Percentiles rank a stretch among this genome's conserved stretches.
Conservation (phyloP, 2,329 filamentous ascomycete genomes). For the Fusarium subtropicale region DNA sequence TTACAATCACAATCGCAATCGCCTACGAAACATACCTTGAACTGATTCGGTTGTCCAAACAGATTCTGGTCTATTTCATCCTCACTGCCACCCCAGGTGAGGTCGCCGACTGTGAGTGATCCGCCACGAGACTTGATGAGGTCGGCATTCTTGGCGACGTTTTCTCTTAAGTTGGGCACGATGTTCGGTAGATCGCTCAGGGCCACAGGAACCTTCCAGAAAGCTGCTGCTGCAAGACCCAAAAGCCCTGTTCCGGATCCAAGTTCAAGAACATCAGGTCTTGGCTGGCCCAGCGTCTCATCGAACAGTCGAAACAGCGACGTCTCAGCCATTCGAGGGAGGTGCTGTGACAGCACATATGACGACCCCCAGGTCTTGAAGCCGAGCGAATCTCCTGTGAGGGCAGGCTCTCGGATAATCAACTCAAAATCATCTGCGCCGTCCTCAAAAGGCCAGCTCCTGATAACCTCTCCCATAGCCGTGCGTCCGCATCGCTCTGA, state of each 20-base stretch:
- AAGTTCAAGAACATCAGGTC: slow-evolving; percentile 73
- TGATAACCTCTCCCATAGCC: slow-evolving; percentile 68
- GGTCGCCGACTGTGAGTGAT: slow-evolving; percentile 68
- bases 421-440: slow-evolving; percentile 67
- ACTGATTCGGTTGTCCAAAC: slow-evolving; percentile 61
- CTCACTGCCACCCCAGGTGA: slow-evolving; percentile 77
- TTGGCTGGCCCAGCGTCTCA: slow-evolving; percentile 48
- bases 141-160: slow-evolving; percentile 72
- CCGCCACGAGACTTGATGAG: slow-evolving; percentile 68
- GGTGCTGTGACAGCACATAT: slow-evolving; percentile 81
- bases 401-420: slow-evolving; percentile 83
- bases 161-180: slow-evolving; percentile 81
- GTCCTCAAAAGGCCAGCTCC: slow-evolving; percentile 64
- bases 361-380: slow-evolving; percentile 97
- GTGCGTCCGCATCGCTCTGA: slow-evolving; percentile 85
- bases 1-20: slow-evolving; percentile 28
- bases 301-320: slow-evolving; percentile 61
- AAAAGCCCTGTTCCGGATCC: slow-evolving; percentile 93
- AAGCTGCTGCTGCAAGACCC: slow-evolving; percentile 82
- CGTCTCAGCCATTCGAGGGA: slow-evolving; percentile 62
- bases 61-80: slow-evolving; percentile 58
- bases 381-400: slow-evolving; percentile 89
- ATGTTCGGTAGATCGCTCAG: slow-evolving; percentile 90
- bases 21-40: slow-evolving; percentile 56
- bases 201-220: slow-evolving; percentile 74